These are phyloP conservation scores for Pythium oligandrum DNA, from an alignment of 352 stramenopile species.

Conservation along the genomic window DNA sequence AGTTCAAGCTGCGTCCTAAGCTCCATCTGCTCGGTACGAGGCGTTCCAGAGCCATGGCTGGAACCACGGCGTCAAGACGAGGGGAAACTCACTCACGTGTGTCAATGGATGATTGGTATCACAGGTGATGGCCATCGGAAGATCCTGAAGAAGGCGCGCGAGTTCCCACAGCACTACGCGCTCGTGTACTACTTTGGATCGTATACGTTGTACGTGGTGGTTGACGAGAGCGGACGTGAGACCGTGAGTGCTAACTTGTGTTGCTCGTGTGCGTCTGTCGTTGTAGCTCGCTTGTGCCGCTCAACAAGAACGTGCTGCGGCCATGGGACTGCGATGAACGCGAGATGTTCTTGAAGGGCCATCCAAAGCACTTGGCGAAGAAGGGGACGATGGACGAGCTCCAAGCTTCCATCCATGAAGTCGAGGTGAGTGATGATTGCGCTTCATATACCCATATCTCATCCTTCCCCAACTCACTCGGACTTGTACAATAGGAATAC, in stretches of 20 bases:
- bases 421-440: constrained; percentile 19
- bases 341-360: constrained; percentile 59
- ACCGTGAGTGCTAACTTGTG: background rate
- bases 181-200: constrained; percentile 86
- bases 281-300: constrained; percentile 41
- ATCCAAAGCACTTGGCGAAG: constrained; percentile 66
- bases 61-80: too few species aligned
- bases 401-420: constrained; percentile 50
- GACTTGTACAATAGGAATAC: constrained; percentile 41
- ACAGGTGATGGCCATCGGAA: constrained; percentile 51
- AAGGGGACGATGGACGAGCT: constrained; percentile 46
- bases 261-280: background rate
- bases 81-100: too few species aligned
- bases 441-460: too few species aligned
- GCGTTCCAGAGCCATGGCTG: background rate
- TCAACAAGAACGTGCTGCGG: constrained; percentile 64
- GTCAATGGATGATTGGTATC: background rate
- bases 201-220: constrained; percentile 64
- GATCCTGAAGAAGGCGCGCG: constrained; percentile 68
- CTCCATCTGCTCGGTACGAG: constrained; percentile 53
- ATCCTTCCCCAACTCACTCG: too few species aligned
- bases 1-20: constrained; percentile 61
- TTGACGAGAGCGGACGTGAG: too few species aligned
- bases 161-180: constrained; percentile 66
- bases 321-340: constrained; percentile 74